Conservation (phyloP, 176 grass and related monocot genomes). For the Otatea glauca region DNA sequence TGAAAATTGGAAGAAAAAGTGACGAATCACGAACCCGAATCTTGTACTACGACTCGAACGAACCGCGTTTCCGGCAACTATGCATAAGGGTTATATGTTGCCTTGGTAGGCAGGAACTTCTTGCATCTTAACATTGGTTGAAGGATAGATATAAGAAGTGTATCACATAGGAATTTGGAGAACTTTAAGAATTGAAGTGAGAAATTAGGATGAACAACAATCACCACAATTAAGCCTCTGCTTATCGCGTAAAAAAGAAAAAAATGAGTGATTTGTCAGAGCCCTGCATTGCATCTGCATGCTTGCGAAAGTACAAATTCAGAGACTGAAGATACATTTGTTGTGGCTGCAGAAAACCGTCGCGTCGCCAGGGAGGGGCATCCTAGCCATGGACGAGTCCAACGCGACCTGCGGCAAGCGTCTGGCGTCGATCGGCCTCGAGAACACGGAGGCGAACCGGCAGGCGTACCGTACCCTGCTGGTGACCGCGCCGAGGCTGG, state of each 20-base stretch:
- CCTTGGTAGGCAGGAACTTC: not conserved
- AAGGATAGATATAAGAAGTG: not conserved
- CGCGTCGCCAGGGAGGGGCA: conserved; percentile 78
- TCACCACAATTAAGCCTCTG: not conserved
- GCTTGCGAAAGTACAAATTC: not conserved
- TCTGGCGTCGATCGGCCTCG: conserved; percentile 68
- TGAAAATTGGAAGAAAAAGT: no score
- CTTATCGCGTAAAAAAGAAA: not conserved
- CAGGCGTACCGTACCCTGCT: conserved; percentile 69
- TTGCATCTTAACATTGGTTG: not conserved
- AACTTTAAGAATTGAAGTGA: not conserved
- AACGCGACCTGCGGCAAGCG: conserved; percentile 81
- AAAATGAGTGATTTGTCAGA: not conserved
- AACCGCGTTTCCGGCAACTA: no score
- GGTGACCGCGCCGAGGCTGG: conserved; percentile 52
- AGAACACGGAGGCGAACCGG: conserved; percentile 79
- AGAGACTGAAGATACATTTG: not conserved
- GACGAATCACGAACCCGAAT: no score
- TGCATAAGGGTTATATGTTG: not conserved
- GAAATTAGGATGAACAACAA: not conserved
- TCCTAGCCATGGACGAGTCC: conserved; percentile 79
- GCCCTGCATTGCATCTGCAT: not conserved
- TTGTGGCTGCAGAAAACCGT: conserved; percentile 67
- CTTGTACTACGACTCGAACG: no score
- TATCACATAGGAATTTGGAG: not conserved